Evolutionary conservation across 306 rosid species (phyloP), one percentile per base, ranked within the genome.

Genomic region (Amphicarpaea edgeworthii): DNA sequence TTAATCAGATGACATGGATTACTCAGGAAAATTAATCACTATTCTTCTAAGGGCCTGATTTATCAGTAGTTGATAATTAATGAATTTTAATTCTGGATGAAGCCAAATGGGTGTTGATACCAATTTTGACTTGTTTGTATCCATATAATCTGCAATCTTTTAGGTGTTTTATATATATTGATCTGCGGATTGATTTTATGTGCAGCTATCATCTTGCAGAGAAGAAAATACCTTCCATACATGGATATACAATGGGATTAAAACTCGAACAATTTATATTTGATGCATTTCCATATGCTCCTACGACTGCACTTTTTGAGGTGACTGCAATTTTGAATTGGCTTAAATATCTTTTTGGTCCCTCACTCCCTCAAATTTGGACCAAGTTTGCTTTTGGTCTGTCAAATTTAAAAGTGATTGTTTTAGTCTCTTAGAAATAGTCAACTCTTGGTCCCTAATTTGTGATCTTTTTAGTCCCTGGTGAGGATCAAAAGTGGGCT

Each of bases 281-380:
- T 79, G 99, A 96, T 83, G 96, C 98, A 20, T 96, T 96, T 86
- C 96, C 99, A 3, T 96, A 96, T 79, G 93, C 99, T 63, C 97
- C 99, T 64, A 88, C 99, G 6, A 96, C 99, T 61, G 98, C 98
- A 64, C 97, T 96, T 67, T 96, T 85, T 87, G 99, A 96, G 98
- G 98, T 92, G 86, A 85, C 32, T 77, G 12, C 17, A 41, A n/a
- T 63, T 59, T 28, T 72, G 20, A 7, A 8, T 40, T 40, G 40
- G 9, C 1, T 34, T 34, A 34, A 34, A 34, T 34, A 34, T 34
- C 40, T 6, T 34, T 34, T 34, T 34, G 9, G 2, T 34, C 40
- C 40, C 7, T 7, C 40, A 34, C 0, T 34, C 40, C 40, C 7
- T 7, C 40, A 34, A 34, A 34, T 34, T 34, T 34, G 9, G 9